A percentile compares a stretch with the other conserved stretches of the same genome.
Conservation (phyloP, 2,329 filamentous ascomycete species). For the Cercospora berteroae region DNA sequence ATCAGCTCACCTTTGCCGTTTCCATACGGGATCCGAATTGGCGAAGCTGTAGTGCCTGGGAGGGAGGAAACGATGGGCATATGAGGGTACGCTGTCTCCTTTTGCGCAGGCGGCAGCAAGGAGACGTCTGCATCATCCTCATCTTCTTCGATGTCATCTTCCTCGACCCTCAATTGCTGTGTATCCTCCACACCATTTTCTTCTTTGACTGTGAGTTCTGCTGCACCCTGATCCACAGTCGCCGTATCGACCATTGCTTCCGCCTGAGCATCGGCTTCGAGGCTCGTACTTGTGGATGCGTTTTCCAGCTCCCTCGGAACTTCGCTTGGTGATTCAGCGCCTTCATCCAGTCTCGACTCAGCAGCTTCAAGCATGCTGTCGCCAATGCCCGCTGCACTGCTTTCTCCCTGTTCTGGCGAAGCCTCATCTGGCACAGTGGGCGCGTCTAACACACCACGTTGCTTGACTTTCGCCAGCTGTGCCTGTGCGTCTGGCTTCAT, state of each 20-base stretch:
- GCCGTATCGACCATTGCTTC: background rate
- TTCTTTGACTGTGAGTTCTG: background rate
- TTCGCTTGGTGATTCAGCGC: background rate
- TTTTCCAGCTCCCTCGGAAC: background rate
- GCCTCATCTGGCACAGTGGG: background rate
- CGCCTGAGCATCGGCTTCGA: background rate
- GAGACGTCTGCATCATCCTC: constrained; percentile 31
- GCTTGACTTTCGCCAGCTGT: constrained; percentile 11
- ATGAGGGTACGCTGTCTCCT: constrained; percentile 71
- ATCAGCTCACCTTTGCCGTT: constrained; percentile 84
- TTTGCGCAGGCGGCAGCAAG: constrained; percentile 73
- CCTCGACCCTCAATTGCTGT: background rate
- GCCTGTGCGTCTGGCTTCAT: constrained; percentile 6
- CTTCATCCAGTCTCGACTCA: background rate
- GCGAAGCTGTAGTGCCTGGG: constrained; percentile 90
- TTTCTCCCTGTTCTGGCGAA: background rate
- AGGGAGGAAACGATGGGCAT: constrained; percentile 85
- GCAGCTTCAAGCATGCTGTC: constrained; percentile 13
- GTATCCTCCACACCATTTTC: background rate
- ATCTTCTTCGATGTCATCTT: constrained; percentile 23
- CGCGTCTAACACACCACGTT: background rate
- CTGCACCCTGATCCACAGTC: background rate
- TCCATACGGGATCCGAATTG: constrained; percentile 89
- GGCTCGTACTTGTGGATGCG: background rate
- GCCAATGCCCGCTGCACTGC: background rate